These are phyloP conservation scores for Paramecium pentaurelia DNA, from an alignment of 73 alveolate species.

Conservation along the genomic window DNA sequence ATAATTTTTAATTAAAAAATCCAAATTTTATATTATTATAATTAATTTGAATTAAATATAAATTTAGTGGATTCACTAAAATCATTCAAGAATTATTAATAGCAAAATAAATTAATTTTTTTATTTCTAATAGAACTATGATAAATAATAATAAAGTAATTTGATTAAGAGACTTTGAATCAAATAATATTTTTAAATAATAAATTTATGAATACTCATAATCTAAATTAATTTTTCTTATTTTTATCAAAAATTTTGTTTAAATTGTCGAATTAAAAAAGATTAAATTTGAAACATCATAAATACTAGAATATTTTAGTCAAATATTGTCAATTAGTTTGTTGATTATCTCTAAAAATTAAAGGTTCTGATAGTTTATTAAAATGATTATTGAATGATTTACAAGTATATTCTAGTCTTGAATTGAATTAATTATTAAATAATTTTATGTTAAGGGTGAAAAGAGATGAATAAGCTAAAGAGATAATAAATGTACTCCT, in stretches of 20 bases:
- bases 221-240: background rate
- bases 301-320: background rate
- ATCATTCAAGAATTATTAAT: background rate
- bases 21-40: background rate
- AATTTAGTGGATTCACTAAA: background rate
- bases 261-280: background rate
- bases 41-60: background rate
- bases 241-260: too few relatives aligned
- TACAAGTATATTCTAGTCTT: background rate
- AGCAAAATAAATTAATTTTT: background rate
- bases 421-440: background rate
- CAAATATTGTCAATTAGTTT: background rate
- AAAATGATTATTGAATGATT: background rate
- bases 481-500: conserved; percentile 62
- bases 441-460: background rate
- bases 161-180: background rate
- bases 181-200: background rate
- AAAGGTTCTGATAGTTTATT: background rate
- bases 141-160: too few relatives aligned
- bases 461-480: background rate
- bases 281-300: background rate
- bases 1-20: too few relatives aligned
- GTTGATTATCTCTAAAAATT: background rate
- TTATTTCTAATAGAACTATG: too few relatives aligned
- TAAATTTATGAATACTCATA: background rate